Evolutionary conservation across 1,284 basidiomycete genomes (phyloP).

Genomic region (Lentinula novae-zelandiae): DNA sequence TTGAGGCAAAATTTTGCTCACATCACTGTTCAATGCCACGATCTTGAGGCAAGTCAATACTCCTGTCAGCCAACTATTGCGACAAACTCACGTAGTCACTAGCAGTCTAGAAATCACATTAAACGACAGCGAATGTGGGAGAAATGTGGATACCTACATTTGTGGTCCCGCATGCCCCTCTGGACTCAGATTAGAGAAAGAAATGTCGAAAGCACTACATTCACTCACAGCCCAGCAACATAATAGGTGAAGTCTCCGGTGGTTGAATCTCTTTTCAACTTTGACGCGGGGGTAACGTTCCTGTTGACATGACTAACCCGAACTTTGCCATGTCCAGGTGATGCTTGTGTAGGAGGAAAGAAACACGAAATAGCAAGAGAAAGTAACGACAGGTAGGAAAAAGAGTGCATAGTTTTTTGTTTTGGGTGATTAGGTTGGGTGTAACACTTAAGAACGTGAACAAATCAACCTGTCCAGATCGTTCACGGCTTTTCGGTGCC

Average conservation of each 20-base stretch:
- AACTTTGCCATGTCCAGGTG: neutral
- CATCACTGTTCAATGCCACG: constrained; percentile 38
- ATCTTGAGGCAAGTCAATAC: constrained; percentile 27
- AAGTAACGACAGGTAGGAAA: constrained; percentile 10
- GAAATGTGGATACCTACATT: constrained; percentile 16
- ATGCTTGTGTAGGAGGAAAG: neutral
- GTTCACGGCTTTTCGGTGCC: neutral
- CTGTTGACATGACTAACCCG: neutral
- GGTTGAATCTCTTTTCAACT: neutral
- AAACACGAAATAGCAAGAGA: constrained; percentile 3
- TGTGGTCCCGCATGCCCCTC: constrained; percentile 29
- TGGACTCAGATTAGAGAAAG: neutral
- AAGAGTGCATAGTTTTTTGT: constrained; percentile 8
- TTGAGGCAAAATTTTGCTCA: constrained; percentile 18
- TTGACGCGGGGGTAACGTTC: neutral
- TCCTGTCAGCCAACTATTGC: neutral
- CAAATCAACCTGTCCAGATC: neutral
- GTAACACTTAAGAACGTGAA: neutral
- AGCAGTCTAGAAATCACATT: neutral
- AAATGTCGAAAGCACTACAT: neutral
- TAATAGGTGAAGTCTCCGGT: constrained; percentile 5
- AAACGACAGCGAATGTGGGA: neutral
- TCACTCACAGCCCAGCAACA: constrained; percentile 3
- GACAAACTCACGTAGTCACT: constrained; percentile 31
- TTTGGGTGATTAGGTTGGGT: neutral